Evolutionary conservation across 768 basidiomycete species (phyloP).

Genomic region (Rhizopogon vesiculosus): DNA sequence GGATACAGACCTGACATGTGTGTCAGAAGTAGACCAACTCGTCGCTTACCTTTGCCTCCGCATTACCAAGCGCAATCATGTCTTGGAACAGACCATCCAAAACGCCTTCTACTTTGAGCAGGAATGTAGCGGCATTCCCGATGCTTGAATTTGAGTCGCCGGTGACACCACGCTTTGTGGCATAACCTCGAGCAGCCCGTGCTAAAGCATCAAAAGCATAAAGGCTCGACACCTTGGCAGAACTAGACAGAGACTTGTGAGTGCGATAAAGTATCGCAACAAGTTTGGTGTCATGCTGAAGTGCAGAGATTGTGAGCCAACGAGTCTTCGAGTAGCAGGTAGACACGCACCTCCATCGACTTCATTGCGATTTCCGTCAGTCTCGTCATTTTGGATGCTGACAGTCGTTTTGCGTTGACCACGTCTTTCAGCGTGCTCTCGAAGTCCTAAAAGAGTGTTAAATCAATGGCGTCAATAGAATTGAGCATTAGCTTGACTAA

Average conservation of each 20-base stretch:
- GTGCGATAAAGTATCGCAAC: conserved; percentile 86
- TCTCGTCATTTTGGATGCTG: conserved; percentile 77
- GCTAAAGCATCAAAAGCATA: conserved; percentile 94
- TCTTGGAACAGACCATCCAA: conserved; percentile 88
- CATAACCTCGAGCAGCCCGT: conserved; percentile 70
- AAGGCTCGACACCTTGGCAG: conserved; percentile 78
- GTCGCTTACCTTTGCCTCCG: conserved; percentile 83
- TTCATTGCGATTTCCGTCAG: conserved; percentile 76
- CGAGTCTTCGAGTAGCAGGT: background rate
- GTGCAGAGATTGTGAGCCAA: background rate
- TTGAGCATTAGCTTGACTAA: conserved; percentile 11
- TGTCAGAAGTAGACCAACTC: conserved; percentile 3
- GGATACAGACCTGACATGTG: background rate
- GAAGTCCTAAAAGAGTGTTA: conserved; percentile 54
- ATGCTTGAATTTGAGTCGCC: conserved; percentile 50
- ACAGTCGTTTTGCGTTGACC: conserved; percentile 78
- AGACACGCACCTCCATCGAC: conserved; percentile 62
- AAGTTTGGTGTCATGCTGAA: conserved; percentile 78
- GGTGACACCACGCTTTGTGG: conserved; percentile 57
- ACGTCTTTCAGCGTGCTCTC: conserved; percentile 78
- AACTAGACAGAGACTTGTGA: conserved; percentile 69
- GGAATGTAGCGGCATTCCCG: conserved; percentile 78
- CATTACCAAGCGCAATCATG: conserved; percentile 58
- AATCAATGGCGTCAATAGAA: conserved; percentile 4
- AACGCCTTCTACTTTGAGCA: conserved; percentile 86